Evolutionary conservation across 2,329 filamentous ascomycete species (phyloP), one percentile per base, ranked within the genome.

Genomic region (Monosporascus sp.): DNA sequence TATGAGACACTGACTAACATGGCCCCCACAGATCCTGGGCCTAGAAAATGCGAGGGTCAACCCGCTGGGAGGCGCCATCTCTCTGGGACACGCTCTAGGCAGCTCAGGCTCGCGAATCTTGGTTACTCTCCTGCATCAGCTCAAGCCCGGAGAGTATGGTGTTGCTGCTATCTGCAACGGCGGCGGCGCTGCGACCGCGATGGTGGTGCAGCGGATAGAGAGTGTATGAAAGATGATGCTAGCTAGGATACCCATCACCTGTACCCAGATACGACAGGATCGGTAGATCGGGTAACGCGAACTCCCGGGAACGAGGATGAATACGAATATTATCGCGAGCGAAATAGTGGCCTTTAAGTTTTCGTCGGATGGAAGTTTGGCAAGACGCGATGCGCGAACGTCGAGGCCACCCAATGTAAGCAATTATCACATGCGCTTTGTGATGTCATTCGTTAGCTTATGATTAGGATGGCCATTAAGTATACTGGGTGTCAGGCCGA

Each of bases 91-190:
- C 68, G 92, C 93, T 5, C 78, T 97, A 2, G 93, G 93, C 19
- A 97, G 91, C 79, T 97, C 92, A 1, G 93, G 93, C 16, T 92
- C 91, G 24, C 84, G 93, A 57, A 97, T 97, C 60, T 75, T 97
- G 55, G 91, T 91, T 2, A 96, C 92, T 0, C 74, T 97, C 57
- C 78, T 97, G 56, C 93, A 97, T 72, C 93, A 97, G 74, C 78
- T 97, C 57, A 86, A 95, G 76, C 85, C 87, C 41, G 92, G 92
- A 37, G 89, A 99, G 74, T 97, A 97, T 68, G 94, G 94, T 51
- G 89, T 93, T 60, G 94, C 92, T 17, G 92, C 92, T 3, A 97
- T 99, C 56, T 97, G 94, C 76, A 99, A 99, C 65, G 94, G 94
- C 46, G 94, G 94, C 43, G 94, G 94, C 55, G 93, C 91, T 16